Percentiles rank a stretch among this genome's conserved stretches.
Conservation (phyloP, 1,139 yeast genomes). For the Taiozyma sp. region DNA sequence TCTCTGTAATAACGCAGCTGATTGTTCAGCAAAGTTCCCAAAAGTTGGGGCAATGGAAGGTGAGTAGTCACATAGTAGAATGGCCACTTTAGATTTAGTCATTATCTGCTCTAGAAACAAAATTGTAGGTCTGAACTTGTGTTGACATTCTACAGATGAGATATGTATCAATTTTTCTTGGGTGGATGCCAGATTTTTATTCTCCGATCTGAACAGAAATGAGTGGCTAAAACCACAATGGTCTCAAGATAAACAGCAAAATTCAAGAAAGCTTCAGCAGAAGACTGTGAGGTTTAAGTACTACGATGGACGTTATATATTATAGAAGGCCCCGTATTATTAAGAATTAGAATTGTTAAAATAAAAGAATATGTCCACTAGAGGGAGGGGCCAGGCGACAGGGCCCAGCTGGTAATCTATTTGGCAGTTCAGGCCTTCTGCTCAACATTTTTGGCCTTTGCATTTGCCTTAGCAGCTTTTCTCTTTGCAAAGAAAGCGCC, state of each 20-base stretch:
- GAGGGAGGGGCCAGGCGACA: too few relatives aligned
- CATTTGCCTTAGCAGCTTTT: conserved; percentile 58
- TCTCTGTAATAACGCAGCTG: conserved; percentile 29
- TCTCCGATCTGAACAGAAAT: background rate
- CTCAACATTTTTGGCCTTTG: conserved; percentile 8
- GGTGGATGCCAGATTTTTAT: too few relatives aligned
- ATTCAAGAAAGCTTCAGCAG: too few relatives aligned
- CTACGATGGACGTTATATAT: too few relatives aligned
- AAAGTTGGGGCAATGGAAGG: conserved; percentile 28
- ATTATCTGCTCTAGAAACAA: background rate
- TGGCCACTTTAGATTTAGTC: conserved; percentile 30
- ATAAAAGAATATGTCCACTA: background rate
- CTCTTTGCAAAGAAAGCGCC: conserved; percentile 23
- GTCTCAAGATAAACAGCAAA: too few relatives aligned
- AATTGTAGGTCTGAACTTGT: too few relatives aligned
- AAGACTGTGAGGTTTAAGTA: too few relatives aligned
- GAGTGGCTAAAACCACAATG: too few relatives aligned
- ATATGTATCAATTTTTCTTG: too few relatives aligned
- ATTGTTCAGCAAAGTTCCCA: conserved; percentile 54
- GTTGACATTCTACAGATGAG: too few relatives aligned
- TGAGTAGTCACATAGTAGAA: conserved; percentile 44
- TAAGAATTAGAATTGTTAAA: background rate
- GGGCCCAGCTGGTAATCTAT: too few relatives aligned
- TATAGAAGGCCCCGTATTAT: background rate
- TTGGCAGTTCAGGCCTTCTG: background rate